A percentile compares a stretch with the other conserved stretches of the same genome.
These are phyloP conservation scores for Kwoniella europaea DNA, from an alignment of 768 basidiomycete genomes.

Conservation along the genomic window DNA sequence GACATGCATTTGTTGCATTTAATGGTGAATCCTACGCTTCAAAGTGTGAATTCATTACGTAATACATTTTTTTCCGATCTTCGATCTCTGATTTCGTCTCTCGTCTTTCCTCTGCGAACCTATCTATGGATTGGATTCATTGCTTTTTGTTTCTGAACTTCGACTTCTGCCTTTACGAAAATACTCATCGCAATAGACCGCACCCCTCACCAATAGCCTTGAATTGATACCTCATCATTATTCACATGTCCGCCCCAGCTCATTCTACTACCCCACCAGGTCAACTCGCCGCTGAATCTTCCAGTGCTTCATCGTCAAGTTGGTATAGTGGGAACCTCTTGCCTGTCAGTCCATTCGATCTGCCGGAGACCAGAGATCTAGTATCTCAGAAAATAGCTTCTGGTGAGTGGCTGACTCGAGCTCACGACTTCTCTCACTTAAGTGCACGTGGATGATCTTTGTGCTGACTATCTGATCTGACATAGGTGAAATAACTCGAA, in stretches of 20 bases:
- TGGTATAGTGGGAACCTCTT: conserved; percentile 24
- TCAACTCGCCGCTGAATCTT: conserved; percentile 5
- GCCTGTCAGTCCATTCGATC: conserved; percentile 26
- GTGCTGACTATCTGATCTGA: not conserved
- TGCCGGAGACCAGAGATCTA: conserved; percentile 25
- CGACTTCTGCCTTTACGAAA: too few species aligned
- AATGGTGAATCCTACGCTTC: too few species aligned
- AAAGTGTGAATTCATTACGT: not conserved
- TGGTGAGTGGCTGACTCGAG: not conserved
- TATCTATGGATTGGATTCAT: too few species aligned
- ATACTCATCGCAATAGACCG: too few species aligned
- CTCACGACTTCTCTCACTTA: not conserved
- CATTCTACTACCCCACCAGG: conserved; percentile 4
- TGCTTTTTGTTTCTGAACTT: too few species aligned
- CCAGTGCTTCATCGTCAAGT: conserved; percentile 10
- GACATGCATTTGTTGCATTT: too few species aligned
- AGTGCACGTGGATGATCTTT: not conserved
- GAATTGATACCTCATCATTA: too few species aligned
- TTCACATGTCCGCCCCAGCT: conserved; percentile 6
- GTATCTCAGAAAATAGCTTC: conserved; percentile 25
- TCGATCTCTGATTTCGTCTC: not conserved
- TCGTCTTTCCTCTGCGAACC: too few species aligned
- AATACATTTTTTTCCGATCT: not conserved
- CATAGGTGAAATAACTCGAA: conserved; percentile 22
- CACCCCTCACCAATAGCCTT: too few species aligned